Evolutionary conservation across 2,329 filamentous ascomycete genomes (phyloP), one percentile per base, ranked within the genome.

Genomic region (Phyllosticta citribraziliensis): DNA sequence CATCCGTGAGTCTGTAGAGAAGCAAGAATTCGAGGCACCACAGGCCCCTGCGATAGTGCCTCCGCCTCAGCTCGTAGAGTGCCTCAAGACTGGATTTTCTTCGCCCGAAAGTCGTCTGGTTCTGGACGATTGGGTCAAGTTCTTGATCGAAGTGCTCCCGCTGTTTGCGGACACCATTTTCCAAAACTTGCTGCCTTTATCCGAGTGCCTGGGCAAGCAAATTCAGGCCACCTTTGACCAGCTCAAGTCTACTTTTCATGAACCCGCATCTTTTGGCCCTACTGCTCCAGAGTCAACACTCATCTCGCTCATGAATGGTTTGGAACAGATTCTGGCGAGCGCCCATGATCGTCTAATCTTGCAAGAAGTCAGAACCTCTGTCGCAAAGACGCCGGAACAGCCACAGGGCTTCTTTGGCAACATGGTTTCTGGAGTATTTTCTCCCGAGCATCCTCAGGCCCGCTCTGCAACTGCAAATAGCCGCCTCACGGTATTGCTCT

Each of bases 391-490:
- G 63, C 89, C 91, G 22, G 89, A 95, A 68, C 88, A 90, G 66
- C 84, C 87, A 14, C 89, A 92, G 70, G 87, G 91, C 5, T 93
- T 97, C 71, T 96, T 97, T 69, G 91, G 91, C 53, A 96, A 90
- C 67, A 96, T 97, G 84, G 89, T 96, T 1, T 94, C 91, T 0
- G 91, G 91, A 1, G 89, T 96, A 0, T 96, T 96, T 70, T 83
- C 90, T 47, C 84, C 88, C 0, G 91, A 97, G 63, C 80, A 84
- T 0, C 85, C 83, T 1, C 88, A 92, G 63, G 82, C 85, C n/a
- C 86, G 91, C 56, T 91, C 87, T 63, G 85, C 87, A 8, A 91
- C 89, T n/a, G 91, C 92, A 9, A 99, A 97, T 69, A 93, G 94
- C 67, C 85, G 93, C 54, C 80, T 99, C 22, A 97, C 94, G 0